Base-by-base conservation (phyloP, 2,329 filamentous ascomycete species). In the Tolypocladium nubicola region DNA sequence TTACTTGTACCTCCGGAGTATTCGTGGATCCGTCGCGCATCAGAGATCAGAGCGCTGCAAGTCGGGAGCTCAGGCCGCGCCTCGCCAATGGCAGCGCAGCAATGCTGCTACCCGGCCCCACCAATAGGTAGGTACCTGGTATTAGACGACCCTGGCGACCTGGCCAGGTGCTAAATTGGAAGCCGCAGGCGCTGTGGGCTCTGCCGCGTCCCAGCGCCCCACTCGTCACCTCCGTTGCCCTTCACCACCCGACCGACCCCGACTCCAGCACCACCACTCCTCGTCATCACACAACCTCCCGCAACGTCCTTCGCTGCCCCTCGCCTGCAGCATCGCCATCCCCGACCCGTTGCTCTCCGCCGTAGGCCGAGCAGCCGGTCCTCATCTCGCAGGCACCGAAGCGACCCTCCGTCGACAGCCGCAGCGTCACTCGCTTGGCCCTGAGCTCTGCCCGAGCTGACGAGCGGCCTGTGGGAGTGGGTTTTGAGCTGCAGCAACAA, bases 251-350 rank as follows among this genome's bases (percentile, higher is more conserved):
- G 39, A 39, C 39, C 45, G 23, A 50, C 45, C n/a, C 30, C 16
- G 21, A 35, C 16, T 39, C 37, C 52, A 16, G 37, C 40, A 23
- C 41, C 49, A 35, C 41, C 49, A 35, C 41, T 45, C 40, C 16
- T 49, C 40, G 53, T 35, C 40, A 38, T 45, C 26, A 30, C 41
- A 47, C 37, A 47, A 49, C 30, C 30, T 21, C 47, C 26, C 26
- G 26, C 16, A 14, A 13, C 33, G 10, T 19, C 41, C 40, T 3
- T 35, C 30, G 19, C 35, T 21, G 40, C 38, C 11, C 19, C 19
- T 30, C 54, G 54, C 26, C 38, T 41, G 35, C 55, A 54, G 35
- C 55, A 54, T 55, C 54, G 54, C 54, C 54, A 37, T 35, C 54
- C 53, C 40, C 54, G 43, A 49, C 43, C 54, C n/a, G 54, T 49